phyloP scores from a whole-genome alignment of 2,329 filamentous ascomycete species.

The Macrophomina pseudophaseolina region DNA sequence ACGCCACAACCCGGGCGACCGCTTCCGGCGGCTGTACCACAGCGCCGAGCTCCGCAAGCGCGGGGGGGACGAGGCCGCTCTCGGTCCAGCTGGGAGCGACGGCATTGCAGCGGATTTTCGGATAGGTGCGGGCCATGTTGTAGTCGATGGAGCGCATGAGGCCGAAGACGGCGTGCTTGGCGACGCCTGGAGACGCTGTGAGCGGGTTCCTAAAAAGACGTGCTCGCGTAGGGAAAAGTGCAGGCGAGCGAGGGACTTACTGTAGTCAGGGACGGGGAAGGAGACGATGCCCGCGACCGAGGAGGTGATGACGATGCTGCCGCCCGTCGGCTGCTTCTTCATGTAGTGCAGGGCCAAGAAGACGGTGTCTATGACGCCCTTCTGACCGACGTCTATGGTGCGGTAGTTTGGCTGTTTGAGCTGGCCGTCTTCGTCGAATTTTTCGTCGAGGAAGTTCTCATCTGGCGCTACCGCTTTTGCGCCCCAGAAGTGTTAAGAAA shows the following conservation, averaged over 20 bases:
- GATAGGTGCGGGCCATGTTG: conserved; percentile 34
- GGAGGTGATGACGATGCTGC: conserved; percentile 39
- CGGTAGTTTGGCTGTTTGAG: conserved; percentile 35
- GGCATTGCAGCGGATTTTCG: conserved; percentile 41
- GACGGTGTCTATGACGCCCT: conserved; percentile 56
- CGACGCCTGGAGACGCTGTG: conserved; percentile 32
- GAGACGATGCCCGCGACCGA: conserved; percentile 37
- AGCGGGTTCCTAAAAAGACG: too few species aligned
- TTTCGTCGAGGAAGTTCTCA: conserved; percentile 35
- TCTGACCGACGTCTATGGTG: conserved; percentile 55
- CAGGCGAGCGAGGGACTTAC: conserved; percentile 27
- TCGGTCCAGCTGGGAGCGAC: conserved; percentile 41
- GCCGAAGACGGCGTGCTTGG: conserved; percentile 41
- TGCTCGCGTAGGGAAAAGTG: neutral
- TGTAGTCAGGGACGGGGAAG: conserved; percentile 38
- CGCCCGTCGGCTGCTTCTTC: conserved; percentile 36
- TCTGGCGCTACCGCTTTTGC: conserved; percentile 31
- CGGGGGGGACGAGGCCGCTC: conserved; percentile 34
- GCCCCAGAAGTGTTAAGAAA: neutral
- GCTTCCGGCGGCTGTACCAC: conserved; percentile 46
- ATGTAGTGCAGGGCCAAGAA: conserved; percentile 58
- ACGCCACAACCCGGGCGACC: conserved; percentile 33
- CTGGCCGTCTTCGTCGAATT: conserved; percentile 37
- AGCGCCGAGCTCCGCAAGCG: conserved; percentile 32
- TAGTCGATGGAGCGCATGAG: conserved; percentile 35